A percentile compares a stretch with the other conserved stretches of the same genome.
These are phyloP conservation scores for Scutellaria baicalensis DNA, from an alignment of 257 asterid species.

Conservation along the genomic window DNA sequence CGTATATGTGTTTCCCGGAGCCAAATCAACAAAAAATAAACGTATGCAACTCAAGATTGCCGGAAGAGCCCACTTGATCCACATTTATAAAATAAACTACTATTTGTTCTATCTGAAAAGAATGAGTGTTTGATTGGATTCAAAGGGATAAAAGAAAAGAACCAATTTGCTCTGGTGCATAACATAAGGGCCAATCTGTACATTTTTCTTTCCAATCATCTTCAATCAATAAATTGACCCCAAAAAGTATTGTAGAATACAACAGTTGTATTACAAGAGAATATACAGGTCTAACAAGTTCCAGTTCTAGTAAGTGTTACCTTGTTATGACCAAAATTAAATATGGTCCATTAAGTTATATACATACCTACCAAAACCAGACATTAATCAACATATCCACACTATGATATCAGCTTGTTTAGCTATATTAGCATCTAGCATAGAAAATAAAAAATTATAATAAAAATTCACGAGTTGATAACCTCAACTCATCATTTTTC, in stretches of 20 bases:
- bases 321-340: background rate
- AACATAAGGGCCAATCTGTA: too few species aligned
- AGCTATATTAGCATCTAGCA: constrained; percentile 3
- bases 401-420: background rate
- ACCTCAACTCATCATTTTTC: background rate
- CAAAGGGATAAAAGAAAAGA: too few species aligned
- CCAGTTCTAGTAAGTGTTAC: background rate
- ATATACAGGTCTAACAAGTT: background rate
- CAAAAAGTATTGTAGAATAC: background rate
- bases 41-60: too few species aligned
- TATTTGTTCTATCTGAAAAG: too few species aligned
- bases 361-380: background rate
- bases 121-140: too few species aligned
- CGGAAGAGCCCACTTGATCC: too few species aligned
- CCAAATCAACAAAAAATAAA: too few species aligned
- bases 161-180: too few species aligned
- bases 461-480: background rate
- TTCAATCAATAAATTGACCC: too few species aligned
- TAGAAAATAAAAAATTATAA: background rate
- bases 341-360: background rate
- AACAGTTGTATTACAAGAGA: background rate
- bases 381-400: background rate
- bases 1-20: too few species aligned
- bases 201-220: too few species aligned
- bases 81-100: too few species aligned